Conservation (phyloP, 2,329 filamentous ascomycete species). For the Botryotinia convoluta region DNA sequence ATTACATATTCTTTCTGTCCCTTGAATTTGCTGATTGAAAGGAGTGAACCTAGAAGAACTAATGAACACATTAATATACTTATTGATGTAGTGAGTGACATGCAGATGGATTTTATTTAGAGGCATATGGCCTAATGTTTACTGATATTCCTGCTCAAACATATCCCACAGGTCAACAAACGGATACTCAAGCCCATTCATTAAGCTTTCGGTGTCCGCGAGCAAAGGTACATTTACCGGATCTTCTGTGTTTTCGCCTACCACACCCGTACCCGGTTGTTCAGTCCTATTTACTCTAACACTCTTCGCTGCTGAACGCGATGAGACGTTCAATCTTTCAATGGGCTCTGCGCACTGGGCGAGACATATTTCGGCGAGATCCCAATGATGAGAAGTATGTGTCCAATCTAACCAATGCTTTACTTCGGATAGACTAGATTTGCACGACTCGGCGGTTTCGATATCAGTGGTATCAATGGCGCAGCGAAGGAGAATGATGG, state of each 20-base stretch:
- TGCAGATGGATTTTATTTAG: background rate
- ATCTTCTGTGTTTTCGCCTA: background rate
- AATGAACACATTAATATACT: background rate
- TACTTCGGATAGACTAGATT: conserved; percentile 15
- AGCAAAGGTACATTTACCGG: background rate
- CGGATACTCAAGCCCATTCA: conserved; percentile 12
- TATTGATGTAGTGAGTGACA: background rate
- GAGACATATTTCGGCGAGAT: conserved; percentile 30
- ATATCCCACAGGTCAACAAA: conserved; percentile 11
- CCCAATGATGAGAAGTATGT: conserved; percentile 33
- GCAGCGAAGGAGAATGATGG: conserved; percentile 28
- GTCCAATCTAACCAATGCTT: conserved; percentile 24
- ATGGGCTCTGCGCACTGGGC: conserved; percentile 38
- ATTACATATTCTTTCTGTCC: background rate
- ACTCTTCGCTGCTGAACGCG: too few species aligned
- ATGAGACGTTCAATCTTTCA: background rate
- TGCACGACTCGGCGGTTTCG: conserved; percentile 20
- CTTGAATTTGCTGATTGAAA: background rate
- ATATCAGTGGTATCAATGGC: conserved; percentile 27
- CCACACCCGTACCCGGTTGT: background rate
- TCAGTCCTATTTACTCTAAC: too few species aligned
- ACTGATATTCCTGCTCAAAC: background rate
- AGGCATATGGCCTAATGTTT: background rate
- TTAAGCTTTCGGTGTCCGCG: background rate
- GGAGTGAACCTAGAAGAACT: background rate